These are phyloP conservation scores for Lentinula sp. DNA, from an alignment of 768 basidiomycete species.

Conservation along the genomic window DNA sequence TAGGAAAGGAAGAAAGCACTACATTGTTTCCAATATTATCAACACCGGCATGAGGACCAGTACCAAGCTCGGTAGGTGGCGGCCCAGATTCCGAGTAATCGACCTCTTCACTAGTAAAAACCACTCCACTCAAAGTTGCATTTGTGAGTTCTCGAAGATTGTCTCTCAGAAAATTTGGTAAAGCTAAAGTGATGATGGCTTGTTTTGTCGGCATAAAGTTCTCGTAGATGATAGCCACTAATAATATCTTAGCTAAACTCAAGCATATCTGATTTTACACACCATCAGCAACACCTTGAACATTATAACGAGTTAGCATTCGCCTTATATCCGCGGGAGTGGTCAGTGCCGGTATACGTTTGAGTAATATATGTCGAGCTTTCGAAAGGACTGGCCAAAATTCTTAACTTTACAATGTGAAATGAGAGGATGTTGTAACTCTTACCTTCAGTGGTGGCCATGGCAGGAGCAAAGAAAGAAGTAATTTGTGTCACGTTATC, in stretches of 20 bases:
- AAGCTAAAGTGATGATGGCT: conserved; percentile 51
- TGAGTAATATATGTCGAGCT: conserved; percentile 39
- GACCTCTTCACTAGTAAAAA: conserved; percentile 29
- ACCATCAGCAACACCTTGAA: conserved; percentile 45
- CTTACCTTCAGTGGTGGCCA: background rate
- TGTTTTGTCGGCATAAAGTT: conserved; percentile 54
- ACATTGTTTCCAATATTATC: conserved; percentile 46
- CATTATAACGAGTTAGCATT: conserved; percentile 29
- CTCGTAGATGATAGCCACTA: conserved; percentile 22
- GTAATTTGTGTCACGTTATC: background rate
- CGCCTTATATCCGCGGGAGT: conserved; percentile 51
- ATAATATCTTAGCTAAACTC: background rate
- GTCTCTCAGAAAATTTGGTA: conserved; percentile 34
- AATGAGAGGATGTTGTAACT: too few relatives aligned
- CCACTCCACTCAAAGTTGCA: conserved; percentile 39
- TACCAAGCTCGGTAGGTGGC: conserved; percentile 22
- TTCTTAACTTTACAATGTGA: background rate
- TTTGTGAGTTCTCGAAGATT: conserved; percentile 37
- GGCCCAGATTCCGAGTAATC: conserved; percentile 10
- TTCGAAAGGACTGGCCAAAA: background rate
- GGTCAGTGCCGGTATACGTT: conserved; percentile 43
- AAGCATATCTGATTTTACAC: conserved; percentile 3
- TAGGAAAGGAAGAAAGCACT: conserved; percentile 57
- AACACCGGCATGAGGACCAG: conserved; percentile 49
- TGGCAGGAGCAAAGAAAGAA: background rate